Conservation (phyloP, 2,329 filamentous ascomycete genomes). For the Fusarium heterosporum region DNA sequence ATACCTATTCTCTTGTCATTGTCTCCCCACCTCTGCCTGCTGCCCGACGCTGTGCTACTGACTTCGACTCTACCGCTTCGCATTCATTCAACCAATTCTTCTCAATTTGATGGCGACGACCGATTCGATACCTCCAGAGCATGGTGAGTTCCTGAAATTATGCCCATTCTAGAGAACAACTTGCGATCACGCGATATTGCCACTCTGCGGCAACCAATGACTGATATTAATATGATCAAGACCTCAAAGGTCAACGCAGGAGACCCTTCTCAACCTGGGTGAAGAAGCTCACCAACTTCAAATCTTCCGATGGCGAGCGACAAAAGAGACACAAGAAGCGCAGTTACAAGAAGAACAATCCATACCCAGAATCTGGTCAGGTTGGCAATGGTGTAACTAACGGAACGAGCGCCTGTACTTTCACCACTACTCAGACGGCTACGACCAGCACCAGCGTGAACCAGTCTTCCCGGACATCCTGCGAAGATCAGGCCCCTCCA, state of each 20-base stretch:
- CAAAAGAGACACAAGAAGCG: conserved; percentile 64
- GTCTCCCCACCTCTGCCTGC: conserved; percentile 34
- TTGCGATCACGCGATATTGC: conserved; percentile 11
- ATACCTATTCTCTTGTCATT: conserved; percentile 23
- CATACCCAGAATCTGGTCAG: conserved; percentile 86
- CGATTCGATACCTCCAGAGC: conserved; percentile 43
- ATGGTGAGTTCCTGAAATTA: conserved; percentile 32
- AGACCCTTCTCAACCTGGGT: conserved; percentile 94
- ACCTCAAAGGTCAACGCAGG: conserved; percentile 75
- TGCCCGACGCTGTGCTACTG: conserved; percentile 35
- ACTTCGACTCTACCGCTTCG: conserved; percentile 23
- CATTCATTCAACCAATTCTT: conserved; percentile 8
- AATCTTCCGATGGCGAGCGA: conserved; percentile 71
- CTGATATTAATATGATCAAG: conserved; percentile 61
- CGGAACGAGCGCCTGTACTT: conserved; percentile 64
- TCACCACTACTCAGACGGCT: conserved; percentile 67
- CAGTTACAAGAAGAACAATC: conserved; percentile 81
- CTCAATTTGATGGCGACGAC: conserved; percentile 46
- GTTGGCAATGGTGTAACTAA: conserved; percentile 52
- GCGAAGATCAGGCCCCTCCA: conserved; percentile 67
- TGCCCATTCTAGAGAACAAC: neutral
- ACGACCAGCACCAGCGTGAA: conserved; percentile 65
- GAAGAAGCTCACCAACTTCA: conserved; percentile 91
- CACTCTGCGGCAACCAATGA: conserved; percentile 14
- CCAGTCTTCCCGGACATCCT: conserved; percentile 70